Evolutionary conservation across 257 asterid genomes (phyloP), one percentile per base, ranked within the genome.

Genomic region (Linderniella brevidens): DNA sequence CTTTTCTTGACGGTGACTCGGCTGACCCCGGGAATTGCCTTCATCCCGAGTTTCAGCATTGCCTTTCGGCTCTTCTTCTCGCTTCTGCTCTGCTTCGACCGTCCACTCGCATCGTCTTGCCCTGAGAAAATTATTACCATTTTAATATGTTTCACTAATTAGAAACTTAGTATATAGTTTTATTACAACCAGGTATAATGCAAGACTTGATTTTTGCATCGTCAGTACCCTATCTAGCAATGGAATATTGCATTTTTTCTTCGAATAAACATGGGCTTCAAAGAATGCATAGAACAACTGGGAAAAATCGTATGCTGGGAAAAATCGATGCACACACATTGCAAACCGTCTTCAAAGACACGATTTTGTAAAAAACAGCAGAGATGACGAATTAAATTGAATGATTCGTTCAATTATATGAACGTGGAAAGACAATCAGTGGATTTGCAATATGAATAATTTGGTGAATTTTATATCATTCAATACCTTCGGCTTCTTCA

Each of bases 31-130:
- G 63, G 64, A 50, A 70, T 70, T 35, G 68, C 48, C 59, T 70
- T 70, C 77, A 70, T 70, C 37, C 77, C 77, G 0, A 70, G 70
- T 49, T 67, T 67, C 13, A 71, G 65, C 71, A 71, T 71, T 19
- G 77, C 77, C 65, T 70, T 70, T 37, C 77, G 73, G 43, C 77
- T 70, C 54, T 70, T 70, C 73, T 70, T 70, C 58, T 70, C 77
- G 40, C 77, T 70, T 17, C 77, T 63, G 63, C 73, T 66, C 47
- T 70, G 77, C 60, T 66, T 70, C 16, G 73, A 70, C 57, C 64
- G 55, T 13, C 77, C 77, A 40, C 63, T 53, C 43, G 52, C 77
- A 18, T 62, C 77, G 45, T 70, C 77, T 70, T 58, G 11, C 1
- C 18, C 48, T 13, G 9, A 9, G 35, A 46, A 46, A 46, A 17